These are phyloP conservation scores for Fusarium avenaceum DNA, from an alignment of 2,329 filamentous ascomycete species.

Conservation along the genomic window DNA sequence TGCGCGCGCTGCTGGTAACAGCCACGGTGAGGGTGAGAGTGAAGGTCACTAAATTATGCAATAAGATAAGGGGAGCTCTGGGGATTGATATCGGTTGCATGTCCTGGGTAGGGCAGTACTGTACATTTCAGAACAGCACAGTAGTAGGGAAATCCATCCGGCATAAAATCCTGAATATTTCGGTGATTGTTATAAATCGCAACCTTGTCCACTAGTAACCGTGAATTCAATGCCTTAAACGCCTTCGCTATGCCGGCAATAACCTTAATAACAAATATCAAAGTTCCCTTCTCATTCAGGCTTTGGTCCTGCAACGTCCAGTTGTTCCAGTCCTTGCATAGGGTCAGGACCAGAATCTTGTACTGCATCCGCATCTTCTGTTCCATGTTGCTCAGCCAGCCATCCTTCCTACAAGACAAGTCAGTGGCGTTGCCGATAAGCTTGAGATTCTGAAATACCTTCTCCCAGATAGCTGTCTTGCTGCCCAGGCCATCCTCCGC, in stretches of 20 bases:
- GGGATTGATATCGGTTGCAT: constrained; percentile 40
- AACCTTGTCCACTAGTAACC: constrained; percentile 36
- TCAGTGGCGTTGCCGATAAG: constrained; percentile 22
- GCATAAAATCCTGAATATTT: constrained; percentile 46
- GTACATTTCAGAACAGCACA: constrained; percentile 48
- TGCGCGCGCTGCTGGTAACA: constrained; percentile 51
- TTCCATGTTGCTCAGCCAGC: constrained; percentile 88
- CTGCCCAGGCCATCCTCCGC: constrained; percentile 88
- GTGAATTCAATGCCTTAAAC: constrained; percentile 54
- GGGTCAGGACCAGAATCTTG: constrained; percentile 78
- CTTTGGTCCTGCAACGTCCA: constrained; percentile 95
- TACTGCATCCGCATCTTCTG: constrained; percentile 50
- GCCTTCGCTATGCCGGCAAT: constrained; percentile 62
- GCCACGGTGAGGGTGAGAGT: constrained; percentile 44
- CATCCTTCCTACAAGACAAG: constrained; percentile 80
- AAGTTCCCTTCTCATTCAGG: constrained; percentile 65
- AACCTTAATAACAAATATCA: constrained; percentile 40
- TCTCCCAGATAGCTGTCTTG: constrained; percentile 96
- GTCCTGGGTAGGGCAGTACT: constrained; percentile 36
- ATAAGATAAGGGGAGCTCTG: constrained; percentile 25
- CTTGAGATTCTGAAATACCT: constrained; percentile 70
- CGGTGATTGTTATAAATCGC: constrained; percentile 47
- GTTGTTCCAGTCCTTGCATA: constrained; percentile 93
- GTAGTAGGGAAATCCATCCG: constrained; percentile 44
- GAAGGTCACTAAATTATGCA: constrained; percentile 52